phyloP scores from a whole-genome alignment of 164 flowering plant species.

The Vitis labrusca region DNA sequence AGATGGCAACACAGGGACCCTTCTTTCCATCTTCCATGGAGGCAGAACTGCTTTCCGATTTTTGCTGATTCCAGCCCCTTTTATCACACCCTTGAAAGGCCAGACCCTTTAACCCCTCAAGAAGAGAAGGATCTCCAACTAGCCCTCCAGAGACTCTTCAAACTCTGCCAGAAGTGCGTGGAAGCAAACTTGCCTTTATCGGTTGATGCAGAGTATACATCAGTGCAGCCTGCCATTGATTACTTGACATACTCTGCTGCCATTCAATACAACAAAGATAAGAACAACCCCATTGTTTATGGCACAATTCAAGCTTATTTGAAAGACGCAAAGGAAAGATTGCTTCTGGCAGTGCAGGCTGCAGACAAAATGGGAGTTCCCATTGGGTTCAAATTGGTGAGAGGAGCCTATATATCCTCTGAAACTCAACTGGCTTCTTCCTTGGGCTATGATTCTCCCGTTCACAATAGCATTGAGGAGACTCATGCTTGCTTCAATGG shows the following conservation, averaged over 20 bases:
- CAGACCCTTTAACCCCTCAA: conserved; percentile 53
- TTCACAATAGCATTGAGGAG: conserved; percentile 61
- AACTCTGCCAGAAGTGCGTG: conserved; percentile 44
- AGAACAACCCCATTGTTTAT: conserved; percentile 43
- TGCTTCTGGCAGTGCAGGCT: conserved; percentile 39
- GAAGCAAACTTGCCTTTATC: conserved; percentile 51
- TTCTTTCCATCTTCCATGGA: conserved; percentile 79
- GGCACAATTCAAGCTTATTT: conserved; percentile 85
- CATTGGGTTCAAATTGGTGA: conserved; percentile 76
- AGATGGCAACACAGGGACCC: conserved; percentile 79
- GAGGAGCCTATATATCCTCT: conserved; percentile 87
- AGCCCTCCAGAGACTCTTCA: conserved; percentile 47
- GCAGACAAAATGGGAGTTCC: conserved; percentile 69
- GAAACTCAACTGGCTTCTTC: conserved; percentile 60
- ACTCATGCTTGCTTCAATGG: conserved; percentile 76
- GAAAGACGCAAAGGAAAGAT: conserved; percentile 73
- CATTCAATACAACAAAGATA: conserved; percentile 36
- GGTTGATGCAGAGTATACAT: conserved; percentile 85
- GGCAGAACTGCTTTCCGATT: conserved; percentile 56
- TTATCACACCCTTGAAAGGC: conserved; percentile 61
- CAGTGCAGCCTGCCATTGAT: conserved; percentile 83
- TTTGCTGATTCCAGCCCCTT: conserved; percentile 64
- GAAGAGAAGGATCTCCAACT: conserved; percentile 67
- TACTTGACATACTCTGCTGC: conserved; percentile 69
- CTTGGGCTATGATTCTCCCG: conserved; percentile 65